Base-by-base conservation (phyloP, 2,329 filamentous ascomycete species). In the Fusarium chaquense region DNA sequence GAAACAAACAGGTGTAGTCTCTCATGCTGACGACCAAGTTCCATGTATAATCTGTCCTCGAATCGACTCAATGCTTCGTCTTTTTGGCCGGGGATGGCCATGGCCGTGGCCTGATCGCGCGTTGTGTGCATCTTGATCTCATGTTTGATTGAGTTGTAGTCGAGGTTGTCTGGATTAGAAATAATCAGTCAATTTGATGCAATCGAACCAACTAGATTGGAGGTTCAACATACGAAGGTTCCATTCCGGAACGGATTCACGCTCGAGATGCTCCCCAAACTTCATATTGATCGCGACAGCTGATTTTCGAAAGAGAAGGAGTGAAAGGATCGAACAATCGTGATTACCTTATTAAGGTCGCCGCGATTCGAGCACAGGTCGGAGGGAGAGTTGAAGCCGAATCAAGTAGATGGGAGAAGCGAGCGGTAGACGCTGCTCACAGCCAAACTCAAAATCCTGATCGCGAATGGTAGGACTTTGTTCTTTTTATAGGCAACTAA, bases 121-220 rank as follows among this genome's bases (percentile, higher is more conserved):
- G 90, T 91, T 3, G 93, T 97, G 76, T 93, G 88, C 64, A 87
- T 87, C 79, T 95, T 96, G 83, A 97, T 95, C 75, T 93, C 86
- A 78, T 92, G 87, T 80, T 97, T 97, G 69, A 97, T 86, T 50
- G 92, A 91, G 78, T 95, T 93, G 84, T 97, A 97, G 79, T 96
- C 93, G 80, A 97, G 89, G 80, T 97, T 96, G 78, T 94, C 91
- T 93, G 44, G 18, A 51, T n/a, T 10, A 11, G 35, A 51, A 45
- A 50, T 15, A 10, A 45, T 26, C 35, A n/a, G 52, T 73, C 43
- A 65, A 41, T 60, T 28, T 33, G 52, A 13, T 13, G 16, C 28
- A 52, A 20, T 26, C 32, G 12, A 22, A 16, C 50, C 45, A 54
- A 41, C 38, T 55, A 69, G 35, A 58, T 50, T 24, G 58, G 65